Evolutionary conservation across 768 basidiomycete genomes (phyloP), one percentile per base, ranked within the genome.

Genomic region (Naganishia kalamii): DNA sequence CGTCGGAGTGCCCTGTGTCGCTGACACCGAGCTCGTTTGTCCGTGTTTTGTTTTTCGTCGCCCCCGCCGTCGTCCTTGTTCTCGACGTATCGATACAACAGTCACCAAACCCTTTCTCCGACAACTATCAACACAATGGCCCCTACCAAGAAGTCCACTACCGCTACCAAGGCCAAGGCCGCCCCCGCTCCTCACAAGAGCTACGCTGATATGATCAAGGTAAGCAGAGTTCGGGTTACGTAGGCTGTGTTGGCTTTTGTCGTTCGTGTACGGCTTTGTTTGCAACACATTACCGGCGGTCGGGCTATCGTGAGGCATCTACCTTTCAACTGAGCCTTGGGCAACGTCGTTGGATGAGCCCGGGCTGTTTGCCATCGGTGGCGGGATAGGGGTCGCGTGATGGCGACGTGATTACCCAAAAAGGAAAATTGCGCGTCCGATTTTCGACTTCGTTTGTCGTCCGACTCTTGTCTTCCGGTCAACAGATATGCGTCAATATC

Each of bases 161-260:
- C 72, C 48, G 64, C 72, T 70, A 76, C 70, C 57, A 77, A 76
- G 71, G 71, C 70, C 65, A 70, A 80, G 72, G 70, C 79, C 54
- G 70, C 80, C 40, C 71, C 81, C 50, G 41, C 72, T 48, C 48
- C 74, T 27, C 87, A 87, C 78, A 87, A 87, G 5, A 79, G 79
- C 40, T 80, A 79, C 78, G 74, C 78, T 50, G 79, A 80, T 49
- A 83, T 83, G 82, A 79, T 80, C 72, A 78, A 72, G 73, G 78
- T 79, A 69, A 73, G 78, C 75, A 49, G 35, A 57, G 6, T 54
- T 66, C 59, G 54, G 68, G 68, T 57, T 23, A 8, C 21, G 30
- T 30, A 41, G 54, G 54, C 54, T 57, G 54, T 57, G 54, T 57
- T 21, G 11, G 3, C 27, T 57, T n/a, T n/a, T 6, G 8, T 10